Evolutionary conservation across 495 filamentous ascomycete genomes (phyloP).

Genomic region (Podospora fimiseda): DNA sequence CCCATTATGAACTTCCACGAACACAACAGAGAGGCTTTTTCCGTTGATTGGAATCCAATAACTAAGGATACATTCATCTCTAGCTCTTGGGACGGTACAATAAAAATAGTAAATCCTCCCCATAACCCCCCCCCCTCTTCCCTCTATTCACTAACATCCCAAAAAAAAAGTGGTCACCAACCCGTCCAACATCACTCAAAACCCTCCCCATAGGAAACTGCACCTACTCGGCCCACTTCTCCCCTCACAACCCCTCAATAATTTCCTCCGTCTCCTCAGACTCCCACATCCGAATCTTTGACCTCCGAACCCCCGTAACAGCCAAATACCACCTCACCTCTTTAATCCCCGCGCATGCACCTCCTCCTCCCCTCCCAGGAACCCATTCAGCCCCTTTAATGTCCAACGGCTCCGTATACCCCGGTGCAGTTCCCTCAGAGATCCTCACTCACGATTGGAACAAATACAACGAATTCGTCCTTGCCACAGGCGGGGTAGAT

Average conservation of each 20-base stretch:
- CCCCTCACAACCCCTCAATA: constrained; percentile 69
- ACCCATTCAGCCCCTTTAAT: constrained; percentile 31
- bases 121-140: constrained; percentile 2
- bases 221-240: constrained; percentile 81
- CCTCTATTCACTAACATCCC: not conserved
- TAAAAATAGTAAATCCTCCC: constrained; percentile 64
- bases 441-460: constrained; percentile 97
- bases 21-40: constrained; percentile 86
- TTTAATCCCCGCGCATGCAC: constrained; percentile 68
- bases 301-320: constrained; percentile 73
- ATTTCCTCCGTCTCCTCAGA: constrained; percentile 80
- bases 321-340: constrained; percentile 76
- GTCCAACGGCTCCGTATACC: constrained; percentile 26
- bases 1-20: constrained; percentile 85
- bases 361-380: constrained; percentile 25
- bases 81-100: constrained; percentile 86
- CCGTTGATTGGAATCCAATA: constrained; percentile 83
- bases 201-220: constrained; percentile 87
- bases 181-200: constrained; percentile 58
- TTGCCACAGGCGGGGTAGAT: constrained; percentile 91
- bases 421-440: constrained; percentile 49
- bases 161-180: constrained; percentile 62
- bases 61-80: constrained; percentile 87
- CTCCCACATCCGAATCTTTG: constrained; percentile 80
- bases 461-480: constrained; percentile 77